A percentile compares a stretch with the other conserved stretches of the same genome.
phyloP scores from a whole-genome alignment of 768 basidiomycete genomes.

The Pulveroboletus frians region DNA sequence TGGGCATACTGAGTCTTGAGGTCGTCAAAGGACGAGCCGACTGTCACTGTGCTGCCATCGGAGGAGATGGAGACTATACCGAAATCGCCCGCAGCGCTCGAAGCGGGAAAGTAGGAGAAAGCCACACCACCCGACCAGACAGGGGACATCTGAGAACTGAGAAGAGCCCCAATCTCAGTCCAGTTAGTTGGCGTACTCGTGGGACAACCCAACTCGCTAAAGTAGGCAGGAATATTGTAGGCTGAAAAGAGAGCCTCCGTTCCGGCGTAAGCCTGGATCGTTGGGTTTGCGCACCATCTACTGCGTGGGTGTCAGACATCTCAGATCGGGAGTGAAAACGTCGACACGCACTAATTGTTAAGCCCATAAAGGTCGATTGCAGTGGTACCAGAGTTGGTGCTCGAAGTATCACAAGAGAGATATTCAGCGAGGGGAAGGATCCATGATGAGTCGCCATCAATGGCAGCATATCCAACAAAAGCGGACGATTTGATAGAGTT shows the following conservation, averaged over 20 bases:
- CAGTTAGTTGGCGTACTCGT: slow-evolving; percentile 58
- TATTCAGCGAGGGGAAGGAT: slow-evolving; percentile 68
- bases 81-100: slow-evolving; percentile 66
- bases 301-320: slow-evolving; percentile 35
- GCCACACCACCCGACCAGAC: slow-evolving; percentile 89
- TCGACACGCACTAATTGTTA: slow-evolving; percentile 69
- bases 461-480: slow-evolving; percentile 82
- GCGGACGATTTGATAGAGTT: slow-evolving; percentile 57
- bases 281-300: slow-evolving; percentile 75
- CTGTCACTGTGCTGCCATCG: slow-evolving; percentile 62
- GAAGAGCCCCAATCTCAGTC: slow-evolving; percentile 73
- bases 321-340: background rate
- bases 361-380: slow-evolving; percentile 84
- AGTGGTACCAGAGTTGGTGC: slow-evolving; percentile 47
- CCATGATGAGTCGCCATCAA: slow-evolving; percentile 65
- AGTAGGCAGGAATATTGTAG: slow-evolving; percentile 81
- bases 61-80: slow-evolving; percentile 78
- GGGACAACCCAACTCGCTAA: slow-evolving; percentile 84
- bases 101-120: slow-evolving; percentile 85
- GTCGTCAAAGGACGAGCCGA: slow-evolving; percentile 61
- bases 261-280: slow-evolving; percentile 50
- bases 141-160: slow-evolving; percentile 64
- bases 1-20: slow-evolving; percentile 58
- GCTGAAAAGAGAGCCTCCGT: slow-evolving; percentile 51
- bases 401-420: slow-evolving; percentile 67